Conservation (phyloP, 495 filamentous ascomycete species). For the Hypoxylon perforatum region DNA sequence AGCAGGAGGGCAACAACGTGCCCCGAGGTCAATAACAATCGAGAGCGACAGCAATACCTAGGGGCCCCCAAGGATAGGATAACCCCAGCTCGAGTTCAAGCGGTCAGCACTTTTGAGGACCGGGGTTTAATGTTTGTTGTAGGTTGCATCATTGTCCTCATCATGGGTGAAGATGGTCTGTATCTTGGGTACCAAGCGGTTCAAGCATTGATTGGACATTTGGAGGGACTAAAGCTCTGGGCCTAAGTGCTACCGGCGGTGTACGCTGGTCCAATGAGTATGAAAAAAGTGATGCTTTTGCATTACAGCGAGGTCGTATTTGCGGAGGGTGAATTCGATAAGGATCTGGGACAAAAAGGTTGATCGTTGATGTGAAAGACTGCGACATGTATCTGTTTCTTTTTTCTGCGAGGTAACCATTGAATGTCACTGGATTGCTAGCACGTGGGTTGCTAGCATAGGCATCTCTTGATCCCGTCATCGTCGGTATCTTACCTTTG, state of each 20-base stretch:
- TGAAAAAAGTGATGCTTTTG: constrained; percentile 13
- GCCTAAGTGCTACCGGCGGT: constrained; percentile 15
- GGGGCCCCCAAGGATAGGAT: not conserved
- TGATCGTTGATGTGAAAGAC: constrained; percentile 9
- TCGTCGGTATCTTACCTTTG: not conserved
- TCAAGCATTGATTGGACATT: constrained; percentile 26
- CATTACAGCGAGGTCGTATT: constrained; percentile 32
- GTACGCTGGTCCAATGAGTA: constrained; percentile 23
- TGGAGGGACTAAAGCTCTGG: constrained; percentile 4
- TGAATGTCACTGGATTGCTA: constrained; percentile 22
- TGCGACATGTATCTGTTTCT: constrained; percentile 4
- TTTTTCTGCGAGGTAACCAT: constrained; percentile 2
- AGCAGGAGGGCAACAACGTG: constrained; percentile 31
- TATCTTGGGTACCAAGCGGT: constrained; percentile 28
- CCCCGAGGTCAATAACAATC: constrained; percentile 22
- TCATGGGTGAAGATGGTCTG: constrained; percentile 17
- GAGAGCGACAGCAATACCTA: constrained; percentile 7
- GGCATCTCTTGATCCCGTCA: not conserved
- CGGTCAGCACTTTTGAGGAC: constrained; percentile 26
- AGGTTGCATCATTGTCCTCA: constrained; percentile 29
- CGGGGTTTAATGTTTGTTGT: constrained; percentile 11
- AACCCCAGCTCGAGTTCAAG: constrained; percentile 11
- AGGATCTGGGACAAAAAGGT: constrained; percentile 15
- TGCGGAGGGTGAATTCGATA: constrained; percentile 26
- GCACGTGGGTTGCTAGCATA: constrained; percentile 30